These are phyloP conservation scores for Solanum pennellii DNA, from an alignment of 257 asterid genomes.

Conservation along the genomic window DNA sequence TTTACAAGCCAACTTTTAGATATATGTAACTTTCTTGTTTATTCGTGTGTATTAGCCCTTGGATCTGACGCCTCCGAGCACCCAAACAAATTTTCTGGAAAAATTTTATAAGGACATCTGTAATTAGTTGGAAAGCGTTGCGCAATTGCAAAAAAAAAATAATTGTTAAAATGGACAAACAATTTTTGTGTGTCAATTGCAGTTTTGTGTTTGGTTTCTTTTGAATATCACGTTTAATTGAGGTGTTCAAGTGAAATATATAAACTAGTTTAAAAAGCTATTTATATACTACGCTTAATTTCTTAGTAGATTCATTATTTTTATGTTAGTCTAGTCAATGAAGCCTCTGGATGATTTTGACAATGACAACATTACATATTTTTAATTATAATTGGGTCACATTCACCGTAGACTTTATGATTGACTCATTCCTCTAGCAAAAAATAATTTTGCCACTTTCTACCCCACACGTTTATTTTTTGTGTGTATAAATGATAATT, in stretches of 20 bases:
- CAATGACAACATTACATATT: background rate
- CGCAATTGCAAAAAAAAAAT: no score
- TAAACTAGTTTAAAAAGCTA: background rate
- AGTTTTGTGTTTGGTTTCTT: background rate
- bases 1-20: no score
- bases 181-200: background rate
- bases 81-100: no score
- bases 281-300: background rate
- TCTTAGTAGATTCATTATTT: background rate
- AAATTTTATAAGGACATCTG: rapidly evolving
- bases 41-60: no score
- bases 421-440: background rate
- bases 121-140: no score
- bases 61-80: rapidly evolving
- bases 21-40: no score
- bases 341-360: background rate
- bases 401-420: background rate
- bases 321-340: background rate
- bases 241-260: background rate
- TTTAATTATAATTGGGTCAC: background rate
- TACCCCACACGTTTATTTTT: background rate
- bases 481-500: no score
- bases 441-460: background rate
- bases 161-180: no score
- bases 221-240: background rate